phyloP scores from a whole-genome alignment of 2,329 filamentous ascomycete species.

The Colletotrichum siamense region DNA sequence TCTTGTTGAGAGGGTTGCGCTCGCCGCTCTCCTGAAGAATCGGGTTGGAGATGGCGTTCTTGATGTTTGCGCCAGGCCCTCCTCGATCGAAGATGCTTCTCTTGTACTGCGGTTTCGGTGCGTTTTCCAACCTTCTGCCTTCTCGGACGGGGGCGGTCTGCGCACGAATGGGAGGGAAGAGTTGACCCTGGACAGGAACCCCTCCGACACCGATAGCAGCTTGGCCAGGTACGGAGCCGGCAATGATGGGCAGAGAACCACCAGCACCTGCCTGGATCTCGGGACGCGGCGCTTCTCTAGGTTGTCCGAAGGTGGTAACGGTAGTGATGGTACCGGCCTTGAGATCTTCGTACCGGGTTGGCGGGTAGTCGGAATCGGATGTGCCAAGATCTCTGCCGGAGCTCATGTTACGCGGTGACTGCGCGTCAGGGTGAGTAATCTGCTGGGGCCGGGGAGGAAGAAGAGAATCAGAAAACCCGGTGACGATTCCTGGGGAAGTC shows the following conservation, averaged over 20 bases:
- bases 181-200: conserved; percentile 42
- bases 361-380: conserved; percentile 48
- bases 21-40: conserved; percentile 42
- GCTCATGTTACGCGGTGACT: conserved; percentile 39
- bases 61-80: conserved; percentile 32
- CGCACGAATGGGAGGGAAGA: conserved; percentile 46
- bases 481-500: conserved; percentile 34
- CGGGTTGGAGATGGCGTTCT: conserved; percentile 55
- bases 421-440: conserved; percentile 38
- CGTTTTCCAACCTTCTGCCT: conserved; percentile 21
- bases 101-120: conserved; percentile 25
- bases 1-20: conserved; percentile 47
- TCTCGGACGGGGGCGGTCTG: conserved; percentile 27
- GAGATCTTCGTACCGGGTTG: conserved; percentile 54
- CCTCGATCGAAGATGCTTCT: conserved; percentile 32
- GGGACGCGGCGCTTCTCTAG: conserved; percentile 30
- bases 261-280: conserved; percentile 25
- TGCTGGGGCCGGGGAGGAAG: conserved; percentile 31
- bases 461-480: conserved; percentile 42
- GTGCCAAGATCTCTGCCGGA: conserved; percentile 44
- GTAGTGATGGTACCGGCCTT: conserved; percentile 46
- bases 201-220: conserved; percentile 41
- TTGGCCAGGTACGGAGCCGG: conserved; percentile 41
- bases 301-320: conserved; percentile 40
- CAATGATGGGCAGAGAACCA: conserved; percentile 40